Conservation (phyloP, 805 yeast species). For the Geotrichum ghanense region DNA sequence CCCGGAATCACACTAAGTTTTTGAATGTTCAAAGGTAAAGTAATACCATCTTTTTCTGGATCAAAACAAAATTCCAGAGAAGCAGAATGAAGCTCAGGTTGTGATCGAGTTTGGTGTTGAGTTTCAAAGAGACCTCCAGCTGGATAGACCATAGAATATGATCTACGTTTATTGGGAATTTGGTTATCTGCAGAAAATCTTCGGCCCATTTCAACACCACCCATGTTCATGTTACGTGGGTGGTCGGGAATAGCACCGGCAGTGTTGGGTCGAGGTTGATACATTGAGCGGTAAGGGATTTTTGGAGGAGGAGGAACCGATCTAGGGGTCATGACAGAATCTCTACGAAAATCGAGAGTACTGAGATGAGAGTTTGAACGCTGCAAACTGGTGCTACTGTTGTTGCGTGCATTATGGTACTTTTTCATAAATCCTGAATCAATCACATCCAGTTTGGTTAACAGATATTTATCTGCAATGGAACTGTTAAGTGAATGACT, state of each 20-base stretch:
- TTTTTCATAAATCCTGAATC: neutral
- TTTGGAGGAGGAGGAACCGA: neutral
- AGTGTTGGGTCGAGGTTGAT: neutral
- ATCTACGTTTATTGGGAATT: neutral
- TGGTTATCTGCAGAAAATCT: too few species aligned
- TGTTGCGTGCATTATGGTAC: neutral
- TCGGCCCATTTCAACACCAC: too few species aligned
- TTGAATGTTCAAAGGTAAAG: neutral
- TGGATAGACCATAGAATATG: neutral
- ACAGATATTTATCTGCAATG: neutral
- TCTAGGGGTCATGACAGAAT: neutral
- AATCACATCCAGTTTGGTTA: neutral
- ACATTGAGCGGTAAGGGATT: neutral
- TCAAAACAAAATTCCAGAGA: neutral
- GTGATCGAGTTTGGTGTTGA: neutral
- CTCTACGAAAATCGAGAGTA: too few species aligned
- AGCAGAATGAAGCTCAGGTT: neutral
- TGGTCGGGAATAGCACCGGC: neutral
- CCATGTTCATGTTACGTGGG: too few species aligned
- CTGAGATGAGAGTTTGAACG: too few species aligned
- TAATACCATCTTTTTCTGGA: neutral
- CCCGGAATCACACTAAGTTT: neutral
- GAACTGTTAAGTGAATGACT: neutral
- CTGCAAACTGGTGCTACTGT: neutral
- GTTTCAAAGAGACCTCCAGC: too few species aligned